phyloP scores from a whole-genome alignment of 345 rosid species.

The Draba incana region DNA sequence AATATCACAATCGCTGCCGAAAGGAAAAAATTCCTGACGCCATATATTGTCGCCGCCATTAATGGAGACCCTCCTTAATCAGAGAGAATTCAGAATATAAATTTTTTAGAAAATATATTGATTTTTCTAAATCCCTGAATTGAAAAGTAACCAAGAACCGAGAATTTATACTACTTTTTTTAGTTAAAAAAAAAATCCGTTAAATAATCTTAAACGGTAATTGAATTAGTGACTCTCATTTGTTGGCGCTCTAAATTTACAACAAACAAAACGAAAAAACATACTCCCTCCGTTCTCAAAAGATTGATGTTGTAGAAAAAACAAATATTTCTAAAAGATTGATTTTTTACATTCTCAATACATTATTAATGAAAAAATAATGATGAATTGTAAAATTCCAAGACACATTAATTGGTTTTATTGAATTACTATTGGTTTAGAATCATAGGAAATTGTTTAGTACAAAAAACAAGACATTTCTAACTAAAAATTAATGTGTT shows the following conservation, averaged over 20 bases:
- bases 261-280: slow-evolving; percentile 4
- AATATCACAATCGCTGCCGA: slow-evolving; percentile 26
- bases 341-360: too few species aligned
- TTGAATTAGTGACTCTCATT: neutral
- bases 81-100: slow-evolving; percentile 32
- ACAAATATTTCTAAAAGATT: too few species aligned
- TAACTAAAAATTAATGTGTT: too few species aligned
- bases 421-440: too few species aligned
- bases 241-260: slow-evolving; percentile 17
- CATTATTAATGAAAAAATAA: too few species aligned
- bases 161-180: slow-evolving; percentile 10
- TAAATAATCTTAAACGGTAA: slow-evolving; percentile 16
- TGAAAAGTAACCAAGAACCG: neutral
- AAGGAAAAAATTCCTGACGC: slow-evolving; percentile 20
- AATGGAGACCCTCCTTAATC: slow-evolving; percentile 14
- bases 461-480: too few species aligned
- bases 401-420: too few species aligned
- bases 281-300: too few species aligned
- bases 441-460: too few species aligned
- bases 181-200: neutral
- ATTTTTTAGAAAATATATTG: neutral
- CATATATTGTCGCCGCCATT: slow-evolving; percentile 29
- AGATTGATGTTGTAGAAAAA: too few species aligned
- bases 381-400: too few species aligned
- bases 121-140: slow-evolving; percentile 32